Base-by-base conservation (phyloP, 1,139 yeast genomes). In the Lizanozyma gosingica region DNA sequence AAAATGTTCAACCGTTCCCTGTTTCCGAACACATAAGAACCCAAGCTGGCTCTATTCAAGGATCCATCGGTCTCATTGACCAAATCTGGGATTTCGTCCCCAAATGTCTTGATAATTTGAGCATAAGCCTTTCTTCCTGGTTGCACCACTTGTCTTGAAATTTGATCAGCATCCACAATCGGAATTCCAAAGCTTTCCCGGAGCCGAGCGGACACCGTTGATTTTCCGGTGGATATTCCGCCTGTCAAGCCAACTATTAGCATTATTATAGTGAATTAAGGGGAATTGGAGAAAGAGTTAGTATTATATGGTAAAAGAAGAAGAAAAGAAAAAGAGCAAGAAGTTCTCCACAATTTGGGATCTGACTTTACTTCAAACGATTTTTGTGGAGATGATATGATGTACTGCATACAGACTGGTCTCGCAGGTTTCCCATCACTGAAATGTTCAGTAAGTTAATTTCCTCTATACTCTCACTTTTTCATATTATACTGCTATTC, bases 221-320 rank as follows among this genome's bases (percentile, higher is more conserved):
- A 83, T 56, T 94, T 94, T 1, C 99, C 99, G 3, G 94, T 76
- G 8, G 97, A 95, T 40, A 92, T 92, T 1, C 97, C 97, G 1
- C 99, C 99, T 0, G 98, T 92, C 18, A 92, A 72, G 1, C 99
- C 99, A 8, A 94, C 75, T 33, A 92, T 74, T 40, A 92, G 74
- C 98, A 92, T 92, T n/a, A n/a, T n/a, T n/a, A n/a, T n/a, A n/a
- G n/a, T n/a, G n/a, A n/a, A n/a, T n/a, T n/a, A n/a, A n/a, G n/a
- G n/a, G n/a, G n/a, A n/a, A n/a, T n/a, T n/a, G n/a, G n/a, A n/a
- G n/a, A n/a, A n/a, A n/a, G n/a, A n/a, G n/a, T n/a, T n/a, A n/a
- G n/a, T n/a, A n/a, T n/a, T n/a, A n/a, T n/a, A n/a, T n/a, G n/a
- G n/a, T n/a, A n/a, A n/a, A n/a, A n/a, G n/a, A n/a, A n/a, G n/a